Evolutionary conservation across 78 protist genomes (phyloP).

Genomic region (Dictyostelium capitatum): DNA sequence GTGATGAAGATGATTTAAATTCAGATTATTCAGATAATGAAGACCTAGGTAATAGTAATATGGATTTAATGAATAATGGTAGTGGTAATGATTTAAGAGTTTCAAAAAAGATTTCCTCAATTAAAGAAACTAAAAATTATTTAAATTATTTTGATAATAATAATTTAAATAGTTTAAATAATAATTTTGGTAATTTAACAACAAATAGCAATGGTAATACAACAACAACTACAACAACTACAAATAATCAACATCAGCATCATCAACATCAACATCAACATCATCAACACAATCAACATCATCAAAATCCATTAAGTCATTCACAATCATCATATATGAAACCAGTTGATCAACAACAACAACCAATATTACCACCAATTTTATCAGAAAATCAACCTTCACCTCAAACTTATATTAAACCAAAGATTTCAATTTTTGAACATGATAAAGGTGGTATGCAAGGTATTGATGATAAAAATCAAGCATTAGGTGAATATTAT

Average conservation of each 20-base stretch:
- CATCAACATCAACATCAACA: neutral
- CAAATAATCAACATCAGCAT: neutral
- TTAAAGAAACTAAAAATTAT: constrained; percentile 68
- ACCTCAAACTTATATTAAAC: constrained; percentile 16
- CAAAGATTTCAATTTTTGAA: constrained; percentile 79
- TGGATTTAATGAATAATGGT: neutral
- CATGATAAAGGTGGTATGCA: constrained; percentile 87
- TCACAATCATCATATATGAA: constrained; percentile 31
- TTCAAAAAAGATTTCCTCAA: constrained; percentile 35
- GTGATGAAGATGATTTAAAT: constrained; percentile 51
- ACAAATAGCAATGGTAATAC: neutral
- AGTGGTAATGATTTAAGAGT: constrained; percentile 4
- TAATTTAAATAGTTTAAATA: neutral
- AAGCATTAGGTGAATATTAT: constrained; percentile 62
- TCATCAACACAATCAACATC: constrained; percentile 12
- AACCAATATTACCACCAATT: constrained; percentile 40
- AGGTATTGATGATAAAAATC: constrained; percentile 60
- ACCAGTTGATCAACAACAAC: constrained; percentile 7
- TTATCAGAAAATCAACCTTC: neutral
- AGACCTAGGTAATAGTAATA: too few species aligned
- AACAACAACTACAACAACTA: constrained; percentile 13
- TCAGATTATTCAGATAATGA: neutral
- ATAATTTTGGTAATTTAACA: neutral
- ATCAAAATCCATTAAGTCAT: neutral
- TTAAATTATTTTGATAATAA: neutral